phyloP scores from a whole-genome alignment of 2,329 filamentous ascomycete genomes.

The Fusarium armeniacum region DNA sequence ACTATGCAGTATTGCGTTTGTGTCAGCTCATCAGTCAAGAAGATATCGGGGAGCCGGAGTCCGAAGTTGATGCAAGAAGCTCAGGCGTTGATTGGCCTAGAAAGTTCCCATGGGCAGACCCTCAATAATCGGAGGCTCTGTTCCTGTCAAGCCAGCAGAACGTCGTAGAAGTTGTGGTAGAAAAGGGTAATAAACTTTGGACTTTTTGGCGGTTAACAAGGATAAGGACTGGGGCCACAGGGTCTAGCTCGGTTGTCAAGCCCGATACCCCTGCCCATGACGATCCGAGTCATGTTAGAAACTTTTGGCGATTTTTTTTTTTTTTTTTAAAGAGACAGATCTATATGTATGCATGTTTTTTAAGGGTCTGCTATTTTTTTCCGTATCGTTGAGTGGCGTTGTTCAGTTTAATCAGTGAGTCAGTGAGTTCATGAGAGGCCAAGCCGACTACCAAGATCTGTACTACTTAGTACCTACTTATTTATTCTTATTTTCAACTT shows the following conservation, averaged over 20 bases:
- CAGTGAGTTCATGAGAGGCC: too few relatives aligned
- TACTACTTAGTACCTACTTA: too few relatives aligned
- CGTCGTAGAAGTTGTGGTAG: not conserved
- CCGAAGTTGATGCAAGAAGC: not conserved
- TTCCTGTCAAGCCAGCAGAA: slow-evolving; percentile 2
- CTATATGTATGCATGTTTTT: not conserved
- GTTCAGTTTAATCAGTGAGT: not conserved
- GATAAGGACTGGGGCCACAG: not conserved
- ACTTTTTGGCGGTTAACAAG: not conserved
- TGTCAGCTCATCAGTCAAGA: not conserved
- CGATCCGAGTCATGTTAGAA: slow-evolving; percentile 2
- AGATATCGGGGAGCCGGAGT: not conserved
- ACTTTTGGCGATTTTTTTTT: not conserved
- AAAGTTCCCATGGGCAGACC: slow-evolving; percentile 49
- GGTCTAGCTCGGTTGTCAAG: slow-evolving; percentile 8
- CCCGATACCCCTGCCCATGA: not conserved
- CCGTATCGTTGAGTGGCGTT: not conserved
- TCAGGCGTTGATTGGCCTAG: slow-evolving; percentile 47
- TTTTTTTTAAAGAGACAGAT: not conserved
- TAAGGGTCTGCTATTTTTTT: not conserved
- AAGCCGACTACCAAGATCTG: too few relatives aligned
- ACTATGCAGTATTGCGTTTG: not conserved
- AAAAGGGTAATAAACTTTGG: slow-evolving; percentile 15
- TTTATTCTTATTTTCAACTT: not conserved
- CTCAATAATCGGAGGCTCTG: slow-evolving; percentile 23